Evolutionary conservation across 139 green algal genomes (phyloP).

Genomic region (Chlamydomonas applanata): DNA sequence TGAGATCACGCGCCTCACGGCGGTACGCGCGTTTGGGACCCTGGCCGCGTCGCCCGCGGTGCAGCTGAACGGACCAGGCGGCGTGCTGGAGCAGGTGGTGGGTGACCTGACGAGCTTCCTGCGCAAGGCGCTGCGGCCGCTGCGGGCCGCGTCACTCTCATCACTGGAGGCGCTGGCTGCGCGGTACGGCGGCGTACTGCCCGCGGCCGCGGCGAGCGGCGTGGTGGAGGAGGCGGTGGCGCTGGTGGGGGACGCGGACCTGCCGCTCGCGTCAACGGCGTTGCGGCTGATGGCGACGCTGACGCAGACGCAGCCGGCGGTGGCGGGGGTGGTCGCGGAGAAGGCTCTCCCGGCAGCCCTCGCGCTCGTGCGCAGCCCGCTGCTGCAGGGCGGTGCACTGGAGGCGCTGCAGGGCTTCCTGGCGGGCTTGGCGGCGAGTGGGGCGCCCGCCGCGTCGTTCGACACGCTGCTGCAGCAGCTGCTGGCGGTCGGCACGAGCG

Average conservation of each 20-base stretch:
- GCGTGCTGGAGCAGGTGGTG: constrained; percentile 47
- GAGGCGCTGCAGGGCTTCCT: constrained; percentile 63
- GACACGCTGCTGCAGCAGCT: constrained; percentile 64
- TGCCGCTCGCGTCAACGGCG: constrained; percentile 69
- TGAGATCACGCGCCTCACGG: constrained; percentile 86
- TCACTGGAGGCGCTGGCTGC: constrained; percentile 60
- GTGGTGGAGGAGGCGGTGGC: constrained; percentile 42
- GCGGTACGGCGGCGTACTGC: constrained; percentile 40
- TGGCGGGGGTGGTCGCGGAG: not conserved
- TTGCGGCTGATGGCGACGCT: constrained; percentile 68
- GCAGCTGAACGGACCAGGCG: constrained; percentile 36
- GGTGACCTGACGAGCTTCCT: constrained; percentile 85
- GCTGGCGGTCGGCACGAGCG: constrained; percentile 42
- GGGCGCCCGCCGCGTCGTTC: constrained; percentile 20
- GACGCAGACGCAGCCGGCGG: constrained; percentile 43
- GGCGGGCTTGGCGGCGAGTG: not conserved
- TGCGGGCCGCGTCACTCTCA: constrained; percentile 76
- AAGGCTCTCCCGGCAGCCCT: constrained; percentile 55
- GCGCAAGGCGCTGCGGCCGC: constrained; percentile 84
- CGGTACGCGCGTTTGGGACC: constrained; percentile 74
- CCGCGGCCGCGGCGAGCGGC: constrained; percentile 8
- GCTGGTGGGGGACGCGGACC: constrained; percentile 76
- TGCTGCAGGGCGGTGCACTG: constrained; percentile 77
- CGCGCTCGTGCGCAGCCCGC: constrained; percentile 66
- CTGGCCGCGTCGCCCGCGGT: constrained; percentile 67